Evolutionary conservation across 352 stramenopile species (phyloP), one percentile per base, ranked within the genome.

Genomic region (Phytophthora fragariae): DNA sequence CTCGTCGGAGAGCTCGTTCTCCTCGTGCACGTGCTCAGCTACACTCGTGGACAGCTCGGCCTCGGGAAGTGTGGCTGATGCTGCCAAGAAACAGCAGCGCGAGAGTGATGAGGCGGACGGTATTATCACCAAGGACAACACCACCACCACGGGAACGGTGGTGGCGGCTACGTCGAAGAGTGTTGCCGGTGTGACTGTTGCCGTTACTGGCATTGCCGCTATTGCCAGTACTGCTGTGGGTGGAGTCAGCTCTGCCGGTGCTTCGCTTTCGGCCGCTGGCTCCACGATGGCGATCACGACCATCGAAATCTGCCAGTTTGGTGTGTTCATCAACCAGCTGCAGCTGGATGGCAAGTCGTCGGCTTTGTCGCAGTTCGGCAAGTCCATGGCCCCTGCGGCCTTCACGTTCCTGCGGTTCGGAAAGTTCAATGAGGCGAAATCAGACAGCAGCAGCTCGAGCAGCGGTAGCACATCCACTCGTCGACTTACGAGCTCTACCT

Each of bases 361-460:
- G 5, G 85, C 86, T 39, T 66, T 95, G 58, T 61, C 83, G 14
- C 70, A 91, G 35, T 91, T 93, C 41, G 87, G 86, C 12, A 92
- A 93, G 69, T 73, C 90, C 29, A 92, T 95, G 85, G 83, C 85
- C 12, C 86, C 88, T 14, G 76, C 84, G 11, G 82, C 84, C 15
- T 95, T 95, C 69, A 93, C 79, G 59, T 95, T 93, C 70, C 68
- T 95, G 27, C 85, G 84, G 11, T 94, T 94, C 52, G 87, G 87
- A 10, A 91, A 92, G 56, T 65, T 91, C 2, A 61, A 78, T 10
- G 67, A 88, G 9, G 62, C 72, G 1, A 31, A 75, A 0, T 64
- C 39, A 14, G 62, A 76, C 50, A 71, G 68, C 52, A 76, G 63
- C 61, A 79, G 64, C 47, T 80, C 65, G 21, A 55, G 64, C 46